A percentile compares a stretch with the other conserved stretches of the same genome.
phyloP scores from a whole-genome alignment of 306 rosid genomes.

The Vigna mungo region DNA sequence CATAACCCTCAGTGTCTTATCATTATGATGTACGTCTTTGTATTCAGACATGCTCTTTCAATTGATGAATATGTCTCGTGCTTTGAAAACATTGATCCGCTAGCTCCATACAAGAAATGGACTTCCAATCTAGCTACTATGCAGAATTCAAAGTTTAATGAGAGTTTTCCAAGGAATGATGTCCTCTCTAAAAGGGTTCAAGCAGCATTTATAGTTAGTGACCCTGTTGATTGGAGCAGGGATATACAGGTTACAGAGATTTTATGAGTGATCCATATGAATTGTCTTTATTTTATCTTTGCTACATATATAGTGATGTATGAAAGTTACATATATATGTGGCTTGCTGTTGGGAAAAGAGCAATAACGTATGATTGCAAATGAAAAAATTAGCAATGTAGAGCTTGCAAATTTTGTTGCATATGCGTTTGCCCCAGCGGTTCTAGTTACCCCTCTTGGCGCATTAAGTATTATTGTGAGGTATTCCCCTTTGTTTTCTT shows the following conservation, averaged over 20 bases:
- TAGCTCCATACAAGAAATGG: constrained; percentile 85
- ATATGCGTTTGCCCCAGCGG: constrained; percentile 92
- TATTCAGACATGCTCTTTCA: constrained; percentile 79
- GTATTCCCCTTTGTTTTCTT: constrained; percentile 51
- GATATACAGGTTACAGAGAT: constrained; percentile 75
- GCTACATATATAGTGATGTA: constrained; percentile 33
- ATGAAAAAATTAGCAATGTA: no score
- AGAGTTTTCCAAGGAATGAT: constrained; percentile 43
- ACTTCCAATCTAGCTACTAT: constrained; percentile 48
- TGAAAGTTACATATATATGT: constrained; percentile 44
- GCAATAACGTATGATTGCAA: constrained; percentile 23
- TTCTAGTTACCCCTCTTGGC: constrained; percentile 94
- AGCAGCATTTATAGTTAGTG: constrained; percentile 85
- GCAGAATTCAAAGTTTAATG: constrained; percentile 48
- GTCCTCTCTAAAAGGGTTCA: constrained; percentile 72
- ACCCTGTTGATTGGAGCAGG: constrained; percentile 97
- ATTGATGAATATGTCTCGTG: constrained; percentile 80
- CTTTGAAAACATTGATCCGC: constrained; percentile 89
- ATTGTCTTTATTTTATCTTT: neutral
- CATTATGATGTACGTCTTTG: constrained; percentile 19
- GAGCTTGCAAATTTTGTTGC: constrained; percentile 87
- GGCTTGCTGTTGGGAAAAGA: constrained; percentile 13
- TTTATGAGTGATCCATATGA: constrained; percentile 28
- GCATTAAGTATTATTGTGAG: constrained; percentile 89
- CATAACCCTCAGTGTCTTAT: constrained; percentile 15